These are phyloP conservation scores for Fraxinus baroniana DNA, from an alignment of 305 asterid genomes.

Conservation along the genomic window DNA sequence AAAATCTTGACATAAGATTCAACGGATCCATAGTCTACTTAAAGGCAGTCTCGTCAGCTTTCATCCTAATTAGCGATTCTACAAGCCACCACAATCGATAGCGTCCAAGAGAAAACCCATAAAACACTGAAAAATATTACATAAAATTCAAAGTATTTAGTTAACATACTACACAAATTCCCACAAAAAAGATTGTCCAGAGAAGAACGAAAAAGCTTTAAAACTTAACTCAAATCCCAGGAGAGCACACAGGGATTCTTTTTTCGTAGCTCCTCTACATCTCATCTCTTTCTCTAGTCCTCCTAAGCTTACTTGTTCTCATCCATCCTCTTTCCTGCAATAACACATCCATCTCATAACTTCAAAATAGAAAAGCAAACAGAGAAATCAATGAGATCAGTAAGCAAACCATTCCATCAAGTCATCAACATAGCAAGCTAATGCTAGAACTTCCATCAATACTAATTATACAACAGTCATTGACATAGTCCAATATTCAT, in stretches of 20 bases:
- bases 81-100: background rate
- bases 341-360: background rate
- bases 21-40: background rate
- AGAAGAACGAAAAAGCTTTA: background rate
- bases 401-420: background rate
- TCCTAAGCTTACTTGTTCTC: background rate
- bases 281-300: background rate
- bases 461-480: background rate
- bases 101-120: background rate
- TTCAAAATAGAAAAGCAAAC: background rate
- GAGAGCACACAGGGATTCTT: background rate
- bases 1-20: background rate
- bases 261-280: background rate
- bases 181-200: background rate
- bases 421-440: background rate
- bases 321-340: slow-evolving; percentile 48
- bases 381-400: background rate
- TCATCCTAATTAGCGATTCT: background rate
- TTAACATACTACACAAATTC: background rate
- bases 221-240: background rate
- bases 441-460: background rate
- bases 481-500: background rate
- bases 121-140: background rate
- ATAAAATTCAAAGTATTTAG: background rate
- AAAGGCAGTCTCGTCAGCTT: background rate